Evolutionary conservation across 441 rosid species (phyloP).

Genomic region (Syzygium syzygioides): DNA sequence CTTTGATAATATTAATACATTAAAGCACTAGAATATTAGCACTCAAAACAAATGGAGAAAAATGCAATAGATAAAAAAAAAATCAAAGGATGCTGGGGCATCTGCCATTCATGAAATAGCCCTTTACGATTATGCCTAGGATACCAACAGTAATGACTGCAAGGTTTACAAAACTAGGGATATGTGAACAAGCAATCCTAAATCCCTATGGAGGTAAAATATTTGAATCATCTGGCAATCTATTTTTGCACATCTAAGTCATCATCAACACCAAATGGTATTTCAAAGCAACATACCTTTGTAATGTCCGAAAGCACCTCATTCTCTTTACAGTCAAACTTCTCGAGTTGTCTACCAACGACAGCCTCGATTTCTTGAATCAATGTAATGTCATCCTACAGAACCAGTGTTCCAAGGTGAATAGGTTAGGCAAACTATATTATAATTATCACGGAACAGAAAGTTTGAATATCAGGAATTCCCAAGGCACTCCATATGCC

Average conservation of each 20-base stretch:
- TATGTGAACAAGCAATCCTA: neutral
- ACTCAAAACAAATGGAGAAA: neutral
- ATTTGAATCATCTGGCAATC: neutral
- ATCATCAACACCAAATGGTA: neutral
- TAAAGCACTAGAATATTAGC: neutral
- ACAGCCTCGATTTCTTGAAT: conserved; percentile 76
- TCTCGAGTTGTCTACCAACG: conserved; percentile 57
- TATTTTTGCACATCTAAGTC: neutral
- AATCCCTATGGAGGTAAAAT: neutral
- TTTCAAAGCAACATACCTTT: conserved; percentile 33
- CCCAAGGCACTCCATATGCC: neutral
- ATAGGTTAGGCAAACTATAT: neutral
- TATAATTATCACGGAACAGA: neutral
- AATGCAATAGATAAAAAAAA: neutral
- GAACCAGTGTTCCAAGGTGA: conserved; percentile 8
- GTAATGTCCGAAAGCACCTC: conserved; percentile 73
- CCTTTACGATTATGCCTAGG: neutral
- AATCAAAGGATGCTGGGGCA: neutral
- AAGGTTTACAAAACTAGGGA: neutral
- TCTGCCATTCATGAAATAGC: neutral
- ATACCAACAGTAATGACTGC: neutral
- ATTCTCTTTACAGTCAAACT: conserved; percentile 59
- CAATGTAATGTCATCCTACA: conserved; percentile 71
- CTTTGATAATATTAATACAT: neutral
- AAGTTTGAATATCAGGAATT: neutral